A percentile compares a stretch with the other conserved stretches of the same genome.
Evolutionary conservation across 148 eudicot genomes (phyloP).

Genomic region (Camellia lanceoleosa): DNA sequence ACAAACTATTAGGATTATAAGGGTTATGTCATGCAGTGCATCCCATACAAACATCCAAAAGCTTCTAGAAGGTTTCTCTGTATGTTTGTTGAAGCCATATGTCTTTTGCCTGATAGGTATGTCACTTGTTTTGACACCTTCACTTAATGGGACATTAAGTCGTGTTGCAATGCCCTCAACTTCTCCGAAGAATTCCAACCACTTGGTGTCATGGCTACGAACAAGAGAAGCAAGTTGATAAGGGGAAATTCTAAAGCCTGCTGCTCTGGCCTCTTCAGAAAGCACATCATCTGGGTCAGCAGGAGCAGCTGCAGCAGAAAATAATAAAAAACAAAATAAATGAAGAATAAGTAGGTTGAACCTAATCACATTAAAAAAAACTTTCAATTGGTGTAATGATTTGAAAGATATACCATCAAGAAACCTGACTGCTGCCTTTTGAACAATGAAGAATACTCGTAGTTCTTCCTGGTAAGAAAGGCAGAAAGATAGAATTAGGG

Average conservation of each 20-base stretch:
- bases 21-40: constrained; percentile 13
- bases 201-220: constrained; percentile 17
- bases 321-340: not conserved
- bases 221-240: constrained; percentile 18
- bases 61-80: constrained; percentile 25
- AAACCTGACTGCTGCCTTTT: not conserved
- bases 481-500: not conserved
- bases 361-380: not conserved
- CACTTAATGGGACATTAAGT: constrained; percentile 14
- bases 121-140: constrained; percentile 15
- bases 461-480: not conserved
- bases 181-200: constrained; percentile 16
- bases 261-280: constrained; percentile 17
- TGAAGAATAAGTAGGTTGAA: not conserved
- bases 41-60: constrained; percentile 19
- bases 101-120: constrained; percentile 17
- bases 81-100: constrained; percentile 21
- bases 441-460: not conserved
- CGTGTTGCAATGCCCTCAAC: constrained; percentile 17
- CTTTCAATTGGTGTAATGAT: not conserved
- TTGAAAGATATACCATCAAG: not conserved
- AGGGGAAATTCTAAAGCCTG: constrained; percentile 21
- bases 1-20: constrained; percentile 19
- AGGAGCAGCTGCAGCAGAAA: not conserved
- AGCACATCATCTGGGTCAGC: not conserved